Evolutionary conservation across 2,329 filamentous ascomycete species (phyloP), one percentile per base, ranked within the genome.

Genomic region (Botrytis pseudocinerea): DNA sequence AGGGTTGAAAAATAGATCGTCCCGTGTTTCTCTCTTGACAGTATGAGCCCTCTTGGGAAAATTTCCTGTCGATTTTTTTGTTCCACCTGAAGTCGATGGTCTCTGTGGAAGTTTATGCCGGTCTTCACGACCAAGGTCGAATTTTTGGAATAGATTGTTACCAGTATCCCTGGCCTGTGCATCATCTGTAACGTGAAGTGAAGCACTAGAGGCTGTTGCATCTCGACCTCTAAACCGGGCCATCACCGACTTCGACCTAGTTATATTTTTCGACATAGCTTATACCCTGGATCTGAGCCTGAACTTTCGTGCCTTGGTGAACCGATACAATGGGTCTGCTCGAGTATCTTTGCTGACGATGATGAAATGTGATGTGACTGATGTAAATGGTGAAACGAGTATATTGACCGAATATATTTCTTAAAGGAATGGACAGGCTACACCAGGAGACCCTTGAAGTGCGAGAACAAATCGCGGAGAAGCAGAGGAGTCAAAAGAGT

Each of bases 1-100:
- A 54, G 78, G 78, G 71, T 79, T 78, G 74, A 80, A 78, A 74
- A 80, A 76, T 25, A 80, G 72, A 69, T 81, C 79, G 74, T 80
- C 79, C 74, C 77, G 76, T 35, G 79, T 80, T 75, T 78, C 77
- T 66, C 76, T 77, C 72, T 77, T 79, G 51, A 76, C 77, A 25
- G 74, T 73, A 48, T 75, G 74, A 16, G 62, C 62, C 40, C 70
- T 72, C 57, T 57, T 70, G n/a, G 72, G 76, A 63, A 74, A 72
- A 70, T 74, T 76, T 28, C 74, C 73, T 51, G 74, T 74, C 7
- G 72, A 74, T 22, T 77, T 75, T 38, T 74, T 73, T 71, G 77
- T 75, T 51, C 78, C 79, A 44, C 75, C 78, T 20, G 79, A 80
- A 25, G 79, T 80, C 35, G 74, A 80, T 61, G 79, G 78, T 75